A percentile compares a stretch with the other conserved stretches of the same genome.
These are phyloP conservation scores for Alternaria sp. DNA, from an alignment of 2,329 filamentous ascomycete species.

Conservation along the genomic window DNA sequence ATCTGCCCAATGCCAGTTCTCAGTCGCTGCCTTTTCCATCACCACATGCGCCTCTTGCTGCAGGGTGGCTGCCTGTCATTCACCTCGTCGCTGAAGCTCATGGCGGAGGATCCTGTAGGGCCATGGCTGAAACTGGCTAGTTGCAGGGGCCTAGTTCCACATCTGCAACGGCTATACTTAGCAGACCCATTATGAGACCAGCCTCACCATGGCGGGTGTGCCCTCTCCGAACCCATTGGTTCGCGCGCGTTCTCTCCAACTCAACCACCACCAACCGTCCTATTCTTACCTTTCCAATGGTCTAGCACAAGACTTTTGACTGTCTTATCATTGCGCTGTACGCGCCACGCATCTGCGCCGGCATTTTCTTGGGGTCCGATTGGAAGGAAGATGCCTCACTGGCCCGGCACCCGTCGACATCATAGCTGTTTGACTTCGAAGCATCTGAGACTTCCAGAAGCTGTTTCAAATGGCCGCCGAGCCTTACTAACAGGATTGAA, in stretches of 20 bases:
- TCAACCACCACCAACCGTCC: conserved; percentile 8
- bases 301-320: not conserved
- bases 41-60: not conserved
- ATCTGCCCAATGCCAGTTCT: conserved; percentile 2
- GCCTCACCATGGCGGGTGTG: conserved; percentile 30
- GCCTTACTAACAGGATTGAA: not conserved
- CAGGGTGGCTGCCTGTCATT: conserved; percentile 7
- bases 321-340: conserved; percentile 5
- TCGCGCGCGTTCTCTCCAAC: conserved; percentile 9
- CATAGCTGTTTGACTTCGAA: conserved; percentile 20
- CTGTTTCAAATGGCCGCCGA: conserved; percentile 25
- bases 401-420: conserved; percentile 3
- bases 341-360: not conserved
- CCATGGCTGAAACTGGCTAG: conserved; percentile 41
- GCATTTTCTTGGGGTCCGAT: not conserved
- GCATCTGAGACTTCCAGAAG: conserved; percentile 31
- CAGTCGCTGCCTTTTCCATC: not conserved
- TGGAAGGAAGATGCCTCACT: not conserved
- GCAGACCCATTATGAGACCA: conserved; percentile 30
- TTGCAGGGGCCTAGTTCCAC: conserved; percentile 44
- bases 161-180: conserved; percentile 47
- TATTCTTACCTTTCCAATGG: not conserved
- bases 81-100: conserved; percentile 5
- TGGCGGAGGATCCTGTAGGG: conserved; percentile 31
- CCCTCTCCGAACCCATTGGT: conserved; percentile 37